Evolutionary conservation across 1,284 basidiomycete genomes (phyloP), one percentile per base, ranked within the genome.

Genomic region (Cystobasidium pallidum): DNA sequence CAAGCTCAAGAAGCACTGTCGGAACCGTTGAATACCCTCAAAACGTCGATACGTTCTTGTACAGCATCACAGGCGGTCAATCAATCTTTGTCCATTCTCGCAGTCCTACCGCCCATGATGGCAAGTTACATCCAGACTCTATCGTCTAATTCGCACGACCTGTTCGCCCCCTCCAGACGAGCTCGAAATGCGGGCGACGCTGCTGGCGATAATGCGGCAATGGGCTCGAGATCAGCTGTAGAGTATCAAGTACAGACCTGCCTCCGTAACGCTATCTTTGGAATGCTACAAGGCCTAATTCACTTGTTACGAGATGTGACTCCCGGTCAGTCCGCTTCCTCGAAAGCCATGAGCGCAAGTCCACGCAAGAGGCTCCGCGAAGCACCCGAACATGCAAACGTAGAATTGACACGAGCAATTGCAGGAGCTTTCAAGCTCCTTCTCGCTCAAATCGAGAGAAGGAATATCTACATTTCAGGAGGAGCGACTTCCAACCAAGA

Each of bases 231-330:
- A 47, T 71, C 68, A 32, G 68, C 68, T 15, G 52, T 61, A 2
- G 68, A 71, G 24, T 62, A 59, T 39, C 68, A 71, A 36, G 52
- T 63, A 45, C 68, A 71, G 51, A 54, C 49, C 10, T 49, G 36
- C n/a, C 47, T 59, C 32, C 28, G 68, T 11, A 24, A 63, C 39
- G 61, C 68, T 8, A 39, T 57, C 11, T 71, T 71, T 21, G 68
- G 68, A 7, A 62, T 71, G 30, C 51, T 62, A 32, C 55, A 49
- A 62, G 21, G 36, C 21, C 8, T 32, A 3, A 30, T 30, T 24
- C 59, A 64, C 32, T 34, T 64, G 3, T n/a, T 64, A 17, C 21
- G 45, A 6, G 62, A 41, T 7, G 62, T n/a, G 28, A 10, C 15
- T 15, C 6, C 32, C 7, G 41, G 11, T 19, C 19, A 13, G n/a